Conservation (phyloP, 345 rosid genomes). For the Boechera retrofracta region DNA sequence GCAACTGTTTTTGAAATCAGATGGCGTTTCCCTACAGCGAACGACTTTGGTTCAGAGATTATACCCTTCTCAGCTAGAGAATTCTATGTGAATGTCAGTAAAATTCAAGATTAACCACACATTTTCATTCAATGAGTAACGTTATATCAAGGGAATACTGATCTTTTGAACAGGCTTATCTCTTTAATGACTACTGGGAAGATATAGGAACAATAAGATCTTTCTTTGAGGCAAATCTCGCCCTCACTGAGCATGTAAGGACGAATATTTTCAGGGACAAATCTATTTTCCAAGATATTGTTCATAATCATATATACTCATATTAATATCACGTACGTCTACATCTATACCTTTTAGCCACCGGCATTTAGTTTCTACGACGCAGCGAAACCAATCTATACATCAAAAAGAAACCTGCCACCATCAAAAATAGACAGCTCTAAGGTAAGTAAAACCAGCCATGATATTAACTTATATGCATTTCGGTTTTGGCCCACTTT, state of each 20-base stretch:
- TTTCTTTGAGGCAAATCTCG: conserved; percentile 93
- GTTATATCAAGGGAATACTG: neutral
- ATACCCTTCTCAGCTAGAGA: conserved; percentile 94
- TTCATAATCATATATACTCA: conserved; percentile 4
- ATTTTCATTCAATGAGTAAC: conserved; percentile 1
- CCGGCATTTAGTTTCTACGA: conserved; percentile 92
- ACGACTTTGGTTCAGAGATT: conserved; percentile 96
- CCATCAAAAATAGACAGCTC: conserved; percentile 77
- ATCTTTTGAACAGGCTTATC: conserved; percentile 72
- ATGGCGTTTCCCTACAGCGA: conserved; percentile 99
- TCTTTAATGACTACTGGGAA: conserved; percentile 97
- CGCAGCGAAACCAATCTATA: conserved; percentile 85
- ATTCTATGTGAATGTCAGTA: conserved; percentile 65
- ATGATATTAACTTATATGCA: neutral
- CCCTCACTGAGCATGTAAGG: conserved; percentile 91
- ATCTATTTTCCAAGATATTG: conserved; percentile 9
- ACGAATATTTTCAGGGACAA: conserved; percentile 11
- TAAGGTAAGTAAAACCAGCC: conserved; percentile 56
- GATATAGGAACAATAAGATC: conserved; percentile 98
- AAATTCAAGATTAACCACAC: conserved; percentile 26
- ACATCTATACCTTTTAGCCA: conserved; percentile 59
- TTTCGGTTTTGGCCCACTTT: conserved; percentile 19
- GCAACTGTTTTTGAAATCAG: conserved; percentile 48
- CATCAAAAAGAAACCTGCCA: conserved; percentile 94
- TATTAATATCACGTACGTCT: conserved; percentile 10